Evolutionary conservation across 257 asterid species (phyloP), one percentile per base, ranked within the genome.

Genomic region (Parsonsia alboflavescens): DNA sequence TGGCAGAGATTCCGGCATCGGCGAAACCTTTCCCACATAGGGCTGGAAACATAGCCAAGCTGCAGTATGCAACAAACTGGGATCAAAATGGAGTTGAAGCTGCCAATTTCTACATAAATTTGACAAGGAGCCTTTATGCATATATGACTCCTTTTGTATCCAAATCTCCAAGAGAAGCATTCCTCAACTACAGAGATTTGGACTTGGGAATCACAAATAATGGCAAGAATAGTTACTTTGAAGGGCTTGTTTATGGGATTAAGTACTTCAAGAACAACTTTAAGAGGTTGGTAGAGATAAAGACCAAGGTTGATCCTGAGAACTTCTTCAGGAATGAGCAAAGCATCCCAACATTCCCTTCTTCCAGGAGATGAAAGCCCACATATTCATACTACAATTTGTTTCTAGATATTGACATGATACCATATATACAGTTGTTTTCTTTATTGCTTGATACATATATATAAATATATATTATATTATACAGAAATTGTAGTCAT

Each of bases 21-120:
- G 79, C 76, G 28, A 81, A 65, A 36, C 85, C 85, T 3, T 81
- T 77, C 42, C 85, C 85, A 0, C 85, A 81, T 21, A 74, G 85
- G 57, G 77, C 82, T 15, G 85, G 85, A 33, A 81, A 77, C 45
- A 62, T 81, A 16, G 78, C 74, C 49, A 77, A 65, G 75, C 39
- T 81, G 16, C 79, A 77, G 26, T 77, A 81, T 59, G 69, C 74
- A 1, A 24, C 63, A 19, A 75, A 66, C 10, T 81, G 85, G 85
- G 36, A 73, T 12, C 72, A 66, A 71, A 70, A 42, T 22, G 79
- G 80, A 9, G 26, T 21, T 15, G 68, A 64, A 65, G 72, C 53
- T 11, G 76, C 65, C 16, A 44, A 70, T 17, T 16, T 48, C 11
- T 74, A 77, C 63, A 30, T 80, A 15, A 59, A 76, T 17, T 62